Evolutionary conservation across 208 protist genomes (phyloP).

Genomic region (Acanthamoeba sp.): DNA sequence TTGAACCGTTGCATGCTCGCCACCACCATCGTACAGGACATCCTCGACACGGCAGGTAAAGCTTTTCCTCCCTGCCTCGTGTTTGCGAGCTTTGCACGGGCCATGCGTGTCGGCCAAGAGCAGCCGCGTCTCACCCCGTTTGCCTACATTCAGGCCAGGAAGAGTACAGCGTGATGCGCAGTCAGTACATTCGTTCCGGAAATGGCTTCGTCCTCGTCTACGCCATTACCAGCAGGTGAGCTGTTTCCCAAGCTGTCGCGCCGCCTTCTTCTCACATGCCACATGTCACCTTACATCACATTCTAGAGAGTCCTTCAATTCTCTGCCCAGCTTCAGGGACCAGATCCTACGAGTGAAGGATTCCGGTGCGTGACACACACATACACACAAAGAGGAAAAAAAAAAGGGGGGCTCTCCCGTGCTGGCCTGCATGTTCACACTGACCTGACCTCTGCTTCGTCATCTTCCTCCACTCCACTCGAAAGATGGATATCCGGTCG

Average conservation of each 20-base stretch:
- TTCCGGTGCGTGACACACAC: background rate
- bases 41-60: conserved; percentile 30
- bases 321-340: conserved; percentile 3
- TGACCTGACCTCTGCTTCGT: too few species aligned
- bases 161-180: conserved; percentile 38
- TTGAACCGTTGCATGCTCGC: background rate
- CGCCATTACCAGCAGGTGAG: background rate
- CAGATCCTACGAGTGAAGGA: conserved; percentile 71
- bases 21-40: background rate
- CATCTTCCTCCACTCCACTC: too few species aligned
- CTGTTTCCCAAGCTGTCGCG: background rate
- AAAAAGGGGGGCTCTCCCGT: too few species aligned
- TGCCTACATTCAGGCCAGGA: background rate
- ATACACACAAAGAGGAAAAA: background rate
- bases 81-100: background rate
- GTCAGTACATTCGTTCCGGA: conserved; percentile 43
- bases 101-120: background rate
- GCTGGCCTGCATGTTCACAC: too few species aligned
- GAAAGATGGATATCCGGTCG: conserved; percentile 12
- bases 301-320: conserved; percentile 43
- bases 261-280: background rate
- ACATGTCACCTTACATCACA: too few species aligned
- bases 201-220: conserved; percentile 42
- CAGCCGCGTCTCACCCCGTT: background rate
- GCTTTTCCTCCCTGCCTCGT: background rate